Conservation (phyloP, 306 rosid species). For the Hippophae tibetana region DNA sequence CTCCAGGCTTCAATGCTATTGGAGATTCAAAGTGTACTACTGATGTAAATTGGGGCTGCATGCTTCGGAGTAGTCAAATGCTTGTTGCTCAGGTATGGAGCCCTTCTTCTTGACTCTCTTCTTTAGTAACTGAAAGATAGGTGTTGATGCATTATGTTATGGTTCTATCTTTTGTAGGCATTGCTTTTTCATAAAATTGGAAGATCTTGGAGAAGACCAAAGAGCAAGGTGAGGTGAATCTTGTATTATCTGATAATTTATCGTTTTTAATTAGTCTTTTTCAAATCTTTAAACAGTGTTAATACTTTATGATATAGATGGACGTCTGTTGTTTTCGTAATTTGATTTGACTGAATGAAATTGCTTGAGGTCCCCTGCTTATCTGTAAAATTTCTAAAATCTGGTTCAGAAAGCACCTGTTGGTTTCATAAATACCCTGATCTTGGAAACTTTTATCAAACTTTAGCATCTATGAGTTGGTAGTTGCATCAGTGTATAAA, state of each 20-base stretch:
- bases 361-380: too few relatives aligned
- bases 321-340: too few relatives aligned
- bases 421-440: background rate
- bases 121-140: constrained; percentile 1
- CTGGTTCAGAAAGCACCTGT: background rate
- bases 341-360: too few relatives aligned
- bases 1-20: constrained; percentile 67
- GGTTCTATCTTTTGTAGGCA: constrained; percentile 38
- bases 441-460: background rate
- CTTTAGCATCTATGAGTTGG: background rate
- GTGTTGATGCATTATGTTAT: background rate
- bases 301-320: background rate
- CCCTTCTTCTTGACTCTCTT: background rate
- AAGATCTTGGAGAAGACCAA: constrained; percentile 71
- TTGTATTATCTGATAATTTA: background rate
- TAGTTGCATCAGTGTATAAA: background rate
- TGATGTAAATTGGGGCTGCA: constrained; percentile 95
- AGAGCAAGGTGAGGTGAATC: constrained; percentile 51
- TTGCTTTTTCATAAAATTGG: constrained; percentile 76
- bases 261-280: background rate
- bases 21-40: constrained; percentile 76
- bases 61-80: constrained; percentile 98
- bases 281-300: background rate
- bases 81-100: constrained; percentile 82
- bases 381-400: too few relatives aligned